Evolutionary conservation across 2,329 filamentous ascomycete species (phyloP).

Genomic region (Tolypocladium inflatum): DNA sequence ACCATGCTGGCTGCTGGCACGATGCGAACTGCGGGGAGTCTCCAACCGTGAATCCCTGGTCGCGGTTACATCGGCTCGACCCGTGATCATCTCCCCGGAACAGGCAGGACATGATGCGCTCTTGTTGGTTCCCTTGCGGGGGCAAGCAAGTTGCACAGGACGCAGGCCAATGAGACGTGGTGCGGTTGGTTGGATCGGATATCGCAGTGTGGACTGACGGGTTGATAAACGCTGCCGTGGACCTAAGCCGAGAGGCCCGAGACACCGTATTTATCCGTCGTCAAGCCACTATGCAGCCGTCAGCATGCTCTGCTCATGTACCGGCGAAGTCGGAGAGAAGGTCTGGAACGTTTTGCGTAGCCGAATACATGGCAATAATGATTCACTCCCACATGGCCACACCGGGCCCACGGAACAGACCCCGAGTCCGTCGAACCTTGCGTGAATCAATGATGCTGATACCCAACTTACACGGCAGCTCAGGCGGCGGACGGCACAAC

Average conservation of each 20-base stretch:
- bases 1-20: neutral
- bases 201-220: neutral
- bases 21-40: neutral
- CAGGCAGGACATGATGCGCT: neutral
- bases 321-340: neutral
- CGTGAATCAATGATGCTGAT: neutral
- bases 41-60: neutral
- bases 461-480: neutral
- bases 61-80: slow-evolving; percentile 2
- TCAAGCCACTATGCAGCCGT: neutral
- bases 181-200: neutral
- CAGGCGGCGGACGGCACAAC: neutral
- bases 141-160: neutral
- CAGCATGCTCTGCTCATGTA: neutral
- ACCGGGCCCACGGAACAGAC: neutral
- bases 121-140: neutral
- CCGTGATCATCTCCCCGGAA: neutral
- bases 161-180: neutral
- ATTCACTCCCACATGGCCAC: neutral
- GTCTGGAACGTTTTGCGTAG: neutral
- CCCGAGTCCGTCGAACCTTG: neutral
- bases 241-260: neutral
- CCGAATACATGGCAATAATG: no score
- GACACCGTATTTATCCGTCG: neutral
- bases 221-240: neutral